Base-by-base conservation (phyloP, 208 protist genomes). In the Crithidia brevicula region DNA sequence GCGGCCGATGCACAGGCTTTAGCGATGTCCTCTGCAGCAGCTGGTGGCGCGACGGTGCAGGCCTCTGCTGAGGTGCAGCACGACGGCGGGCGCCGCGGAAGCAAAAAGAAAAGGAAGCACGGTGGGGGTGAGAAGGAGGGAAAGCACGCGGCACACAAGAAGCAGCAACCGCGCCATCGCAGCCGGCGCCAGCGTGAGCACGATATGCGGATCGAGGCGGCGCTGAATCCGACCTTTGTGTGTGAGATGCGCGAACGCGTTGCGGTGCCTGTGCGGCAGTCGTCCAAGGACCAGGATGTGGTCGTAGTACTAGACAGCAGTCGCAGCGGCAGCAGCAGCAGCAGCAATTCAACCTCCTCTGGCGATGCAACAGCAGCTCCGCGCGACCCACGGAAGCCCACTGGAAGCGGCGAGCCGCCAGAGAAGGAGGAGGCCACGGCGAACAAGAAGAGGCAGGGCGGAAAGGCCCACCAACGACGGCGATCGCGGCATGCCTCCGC, bases 121-220 rank as follows among this genome's bases (percentile, higher is more conserved):
- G 57, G 28, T 27, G 57, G 16, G 27, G 11, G 3, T 20, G n/a
- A 50, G n/a, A 46, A 42, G 8, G 20, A 40, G 13, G 25, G 8
- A 20, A 5, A 59, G 0, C 16, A 52, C 20, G 10, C 7, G 18
- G 20, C 30, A 23, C n/a, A 49, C 3, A 3, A 43, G 27, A 45
- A 13, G 66, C 6, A 25, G 38, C 42, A 36, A n/a, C n/a, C n/a
- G 38, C 15, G 58, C 2, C 53, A 46, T 13, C 11, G 34, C n/a
- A 53, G 61, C 34, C 52, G 57, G 20, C 58, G 54, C 10, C 23
- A 71, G 49, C 56, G 52, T 25, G 63, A 50, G 22, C 56, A 58
- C 49, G 70, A 51, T 15, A 1, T 18, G 4, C 60, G 53, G n/a
- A 62, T 69, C 6, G 56, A 57, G 3, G 40, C 45, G 18, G 68